Evolutionary conservation across 129 eudicot genomes (phyloP).

Genomic region (Rutidosis leptorrhynchoides): DNA sequence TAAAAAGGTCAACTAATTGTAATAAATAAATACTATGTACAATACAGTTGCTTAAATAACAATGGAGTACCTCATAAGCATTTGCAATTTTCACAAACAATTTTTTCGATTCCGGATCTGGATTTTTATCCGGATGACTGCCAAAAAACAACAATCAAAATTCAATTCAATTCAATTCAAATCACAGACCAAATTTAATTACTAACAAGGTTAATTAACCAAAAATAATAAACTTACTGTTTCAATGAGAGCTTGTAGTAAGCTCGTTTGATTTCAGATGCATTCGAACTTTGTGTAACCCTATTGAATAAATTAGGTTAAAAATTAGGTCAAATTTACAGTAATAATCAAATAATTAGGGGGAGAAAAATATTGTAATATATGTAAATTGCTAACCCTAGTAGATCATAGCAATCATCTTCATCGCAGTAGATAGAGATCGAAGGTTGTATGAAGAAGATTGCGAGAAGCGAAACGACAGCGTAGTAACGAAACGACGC

Average conservation of each 20-base stretch:
- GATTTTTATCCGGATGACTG: slow-evolving; percentile 95
- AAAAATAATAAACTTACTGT: slow-evolving; percentile 47
- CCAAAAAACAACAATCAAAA: slow-evolving; percentile 21
- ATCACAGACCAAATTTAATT: slow-evolving; percentile 1
- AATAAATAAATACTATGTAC: too few relatives aligned
- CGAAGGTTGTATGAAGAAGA: slow-evolving; percentile 66
- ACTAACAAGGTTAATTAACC: neutral
- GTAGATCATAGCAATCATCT: slow-evolving; percentile 97
- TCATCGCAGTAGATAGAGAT: slow-evolving; percentile 89
- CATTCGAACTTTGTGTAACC: slow-evolving; percentile 78
- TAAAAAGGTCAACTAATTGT: slow-evolving; percentile 6
- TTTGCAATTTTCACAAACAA: slow-evolving; percentile 87
- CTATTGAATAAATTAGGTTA: slow-evolving; percentile 33
- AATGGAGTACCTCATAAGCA: slow-evolving; percentile 77
- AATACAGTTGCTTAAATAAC: neutral
- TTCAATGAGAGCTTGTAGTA: slow-evolving; percentile 95
- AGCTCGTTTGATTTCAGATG: slow-evolving; percentile 90
- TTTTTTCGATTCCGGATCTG: slow-evolving; percentile 94
- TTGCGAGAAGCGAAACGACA: slow-evolving; percentile 36
- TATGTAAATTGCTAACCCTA: slow-evolving; percentile 46
- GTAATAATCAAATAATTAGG: neutral
- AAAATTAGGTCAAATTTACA: neutral
- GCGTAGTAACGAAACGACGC: slow-evolving; percentile 48
- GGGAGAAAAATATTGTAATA: neutral
- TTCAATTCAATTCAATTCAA: slow-evolving; percentile 19